Conservation (phyloP, 805 yeast genomes). For the Wickerhamomyces silvicola region DNA sequence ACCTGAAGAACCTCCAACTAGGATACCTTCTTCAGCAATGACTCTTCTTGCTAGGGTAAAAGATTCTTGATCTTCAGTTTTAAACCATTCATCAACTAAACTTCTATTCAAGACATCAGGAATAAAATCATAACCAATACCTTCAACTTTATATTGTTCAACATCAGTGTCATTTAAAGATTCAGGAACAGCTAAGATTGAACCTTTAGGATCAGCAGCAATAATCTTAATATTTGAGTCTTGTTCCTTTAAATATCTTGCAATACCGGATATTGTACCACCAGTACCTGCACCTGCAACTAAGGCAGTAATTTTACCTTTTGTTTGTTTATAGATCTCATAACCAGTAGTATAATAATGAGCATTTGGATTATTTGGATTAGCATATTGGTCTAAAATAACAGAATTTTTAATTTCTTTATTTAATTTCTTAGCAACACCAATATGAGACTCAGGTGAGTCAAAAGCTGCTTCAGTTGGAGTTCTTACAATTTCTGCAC, state of each 20-base stretch:
- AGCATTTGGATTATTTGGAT: constrained; percentile 74
- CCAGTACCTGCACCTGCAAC: constrained; percentile 96
- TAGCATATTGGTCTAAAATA: constrained; percentile 77
- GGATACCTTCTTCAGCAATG: constrained; percentile 77
- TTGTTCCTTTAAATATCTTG: constrained; percentile 68
- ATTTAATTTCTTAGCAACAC: constrained; percentile 76
- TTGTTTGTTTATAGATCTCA: constrained; percentile 78
- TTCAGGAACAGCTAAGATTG: constrained; percentile 78
- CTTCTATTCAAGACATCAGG: constrained; percentile 72
- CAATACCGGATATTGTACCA: constrained; percentile 83
- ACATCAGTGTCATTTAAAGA: constrained; percentile 48
- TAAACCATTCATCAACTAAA: constrained; percentile 71
- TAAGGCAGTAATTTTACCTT: constrained; percentile 62
- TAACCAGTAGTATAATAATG: constrained; percentile 81
- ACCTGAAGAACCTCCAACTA: constrained; percentile 89
- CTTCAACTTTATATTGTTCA: constrained; percentile 73
- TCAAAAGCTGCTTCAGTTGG: constrained; percentile 94
- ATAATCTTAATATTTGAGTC: constrained; percentile 54
- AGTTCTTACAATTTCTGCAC: constrained; percentile 86
- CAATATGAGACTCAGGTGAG: constrained; percentile 85
- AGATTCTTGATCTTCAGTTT: constrained; percentile 77
- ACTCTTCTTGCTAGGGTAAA: constrained; percentile 76
- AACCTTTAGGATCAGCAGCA: constrained; percentile 86
- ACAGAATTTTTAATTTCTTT: constrained; percentile 81
- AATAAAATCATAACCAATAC: constrained; percentile 84